Evolutionary conservation across 257 asterid species (phyloP).

Genomic region (Sherardia arvensis): DNA sequence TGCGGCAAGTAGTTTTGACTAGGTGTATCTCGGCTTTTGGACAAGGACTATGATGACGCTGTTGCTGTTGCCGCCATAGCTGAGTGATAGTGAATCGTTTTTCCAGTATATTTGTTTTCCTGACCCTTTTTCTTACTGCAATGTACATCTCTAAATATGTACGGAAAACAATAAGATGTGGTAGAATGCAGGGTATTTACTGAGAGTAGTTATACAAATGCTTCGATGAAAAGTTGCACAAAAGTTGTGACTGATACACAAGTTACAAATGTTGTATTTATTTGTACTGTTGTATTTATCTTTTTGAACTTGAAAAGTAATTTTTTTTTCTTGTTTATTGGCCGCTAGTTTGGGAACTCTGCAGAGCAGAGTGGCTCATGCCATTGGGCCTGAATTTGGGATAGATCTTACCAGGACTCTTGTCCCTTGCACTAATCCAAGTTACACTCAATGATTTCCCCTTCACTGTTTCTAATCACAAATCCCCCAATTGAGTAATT

Average conservation of each 20-base stretch:
- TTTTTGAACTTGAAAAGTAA: background rate
- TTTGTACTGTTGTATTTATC: background rate
- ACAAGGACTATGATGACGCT: background rate
- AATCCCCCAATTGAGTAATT: too few relatives aligned
- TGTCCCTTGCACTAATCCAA: too few relatives aligned
- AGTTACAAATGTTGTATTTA: background rate
- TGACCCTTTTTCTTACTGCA: background rate
- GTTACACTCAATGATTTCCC: too few relatives aligned
- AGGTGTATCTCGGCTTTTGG: background rate
- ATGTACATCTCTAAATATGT: conserved; percentile 3
- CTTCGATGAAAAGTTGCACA: background rate
- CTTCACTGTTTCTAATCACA: too few relatives aligned
- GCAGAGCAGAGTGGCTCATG: too few relatives aligned
- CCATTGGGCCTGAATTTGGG: background rate
- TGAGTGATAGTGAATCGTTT: background rate
- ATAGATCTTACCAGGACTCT: too few relatives aligned
- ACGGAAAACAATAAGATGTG: conserved; percentile 8
- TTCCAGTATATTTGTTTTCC: conserved; percentile 2
- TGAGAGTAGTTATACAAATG: conserved; percentile 2
- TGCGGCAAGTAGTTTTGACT: conserved; percentile 2
- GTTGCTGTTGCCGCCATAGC: background rate
- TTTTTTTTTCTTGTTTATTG: too few relatives aligned
- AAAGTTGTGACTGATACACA: background rate
- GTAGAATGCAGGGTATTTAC: conserved; percentile 3
- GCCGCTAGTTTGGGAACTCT: too few relatives aligned